Conservation (phyloP, 2,329 filamentous ascomycete species). For the Aurifilum marmelostoma region DNA sequence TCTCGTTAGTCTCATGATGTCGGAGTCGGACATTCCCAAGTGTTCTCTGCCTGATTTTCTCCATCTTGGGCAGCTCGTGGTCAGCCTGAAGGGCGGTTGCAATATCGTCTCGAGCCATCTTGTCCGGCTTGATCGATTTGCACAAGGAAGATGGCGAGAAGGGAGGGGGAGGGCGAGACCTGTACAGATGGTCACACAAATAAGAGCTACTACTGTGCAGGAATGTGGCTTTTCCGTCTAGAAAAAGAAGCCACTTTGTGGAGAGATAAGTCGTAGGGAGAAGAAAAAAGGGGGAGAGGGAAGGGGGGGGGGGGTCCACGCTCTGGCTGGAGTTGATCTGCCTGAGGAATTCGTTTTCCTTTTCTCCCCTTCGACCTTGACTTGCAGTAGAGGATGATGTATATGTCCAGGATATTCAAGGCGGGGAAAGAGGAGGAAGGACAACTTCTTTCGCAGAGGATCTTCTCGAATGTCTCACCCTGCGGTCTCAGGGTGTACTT, state of each 20-base stretch:
- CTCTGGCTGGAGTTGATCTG: background rate
- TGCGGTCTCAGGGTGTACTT: background rate
- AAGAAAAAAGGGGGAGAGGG: too few relatives aligned
- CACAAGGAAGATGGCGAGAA: background rate
- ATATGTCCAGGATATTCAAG: background rate
- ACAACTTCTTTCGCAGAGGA: background rate
- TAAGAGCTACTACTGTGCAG: background rate
- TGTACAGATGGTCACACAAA: background rate
- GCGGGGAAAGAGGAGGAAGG: background rate
- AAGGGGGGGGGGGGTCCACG: background rate
- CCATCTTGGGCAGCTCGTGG: conserved; percentile 26
- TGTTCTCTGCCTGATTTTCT: conserved; percentile 34
- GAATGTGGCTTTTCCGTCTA: background rate
- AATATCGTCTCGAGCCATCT: conserved; percentile 30
- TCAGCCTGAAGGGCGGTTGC: conserved; percentile 28
- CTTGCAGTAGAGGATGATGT: background rate
- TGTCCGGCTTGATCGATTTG: background rate
- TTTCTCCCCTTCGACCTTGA: background rate
- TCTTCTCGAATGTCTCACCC: background rate
- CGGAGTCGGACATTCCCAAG: conserved; percentile 48
- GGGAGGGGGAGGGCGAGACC: background rate
- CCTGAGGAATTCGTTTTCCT: background rate
- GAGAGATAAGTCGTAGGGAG: background rate
- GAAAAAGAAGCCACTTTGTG: background rate
- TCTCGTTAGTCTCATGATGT: conserved; percentile 48